Conservation (phyloP, 2,329 filamentous ascomycete genomes). For the Monilinia polystroma region DNA sequence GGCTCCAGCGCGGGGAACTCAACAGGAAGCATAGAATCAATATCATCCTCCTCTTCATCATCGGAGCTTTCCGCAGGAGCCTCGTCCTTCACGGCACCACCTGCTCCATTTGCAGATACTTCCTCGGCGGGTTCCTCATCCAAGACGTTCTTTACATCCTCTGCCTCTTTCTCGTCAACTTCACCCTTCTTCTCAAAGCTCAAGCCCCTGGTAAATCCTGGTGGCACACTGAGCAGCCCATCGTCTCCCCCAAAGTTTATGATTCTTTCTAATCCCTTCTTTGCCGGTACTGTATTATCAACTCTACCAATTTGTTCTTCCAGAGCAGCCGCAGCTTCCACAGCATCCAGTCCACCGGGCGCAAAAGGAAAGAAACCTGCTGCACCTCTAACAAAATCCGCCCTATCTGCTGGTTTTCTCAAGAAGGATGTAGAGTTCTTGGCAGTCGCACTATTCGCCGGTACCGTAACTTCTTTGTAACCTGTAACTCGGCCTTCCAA, state of each 20-base stretch:
- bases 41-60: conserved; percentile 57
- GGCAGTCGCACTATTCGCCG: conserved; percentile 82
- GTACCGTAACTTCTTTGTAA: conserved; percentile 91
- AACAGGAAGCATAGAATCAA: conserved; percentile 84
- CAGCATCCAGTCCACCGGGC: conserved; percentile 81
- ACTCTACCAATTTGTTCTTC: conserved; percentile 70
- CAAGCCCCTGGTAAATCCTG: conserved; percentile 78
- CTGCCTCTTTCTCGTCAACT: conserved; percentile 52
- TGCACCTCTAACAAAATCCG: conserved; percentile 88
- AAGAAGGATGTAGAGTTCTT: conserved; percentile 92
- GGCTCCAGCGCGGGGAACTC: conserved; percentile 93
- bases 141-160: conserved; percentile 27
- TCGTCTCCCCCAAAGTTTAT: conserved; percentile 79
- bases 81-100: conserved; percentile 37
- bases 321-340: conserved; percentile 79
- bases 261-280: conserved; percentile 72
- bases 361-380: conserved; percentile 94
- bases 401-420: conserved; percentile 79
- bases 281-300: conserved; percentile 45
- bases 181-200: conserved; percentile 62
- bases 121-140: conserved; percentile 21
- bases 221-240: conserved; percentile 76
- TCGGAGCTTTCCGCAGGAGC: conserved; percentile 40
- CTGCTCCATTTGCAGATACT: conserved; percentile 37
- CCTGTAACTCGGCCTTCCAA: conserved; percentile 90